phyloP scores from a whole-genome alignment of 177 flowering plant species.

The Telopea speciosissima region DNA sequence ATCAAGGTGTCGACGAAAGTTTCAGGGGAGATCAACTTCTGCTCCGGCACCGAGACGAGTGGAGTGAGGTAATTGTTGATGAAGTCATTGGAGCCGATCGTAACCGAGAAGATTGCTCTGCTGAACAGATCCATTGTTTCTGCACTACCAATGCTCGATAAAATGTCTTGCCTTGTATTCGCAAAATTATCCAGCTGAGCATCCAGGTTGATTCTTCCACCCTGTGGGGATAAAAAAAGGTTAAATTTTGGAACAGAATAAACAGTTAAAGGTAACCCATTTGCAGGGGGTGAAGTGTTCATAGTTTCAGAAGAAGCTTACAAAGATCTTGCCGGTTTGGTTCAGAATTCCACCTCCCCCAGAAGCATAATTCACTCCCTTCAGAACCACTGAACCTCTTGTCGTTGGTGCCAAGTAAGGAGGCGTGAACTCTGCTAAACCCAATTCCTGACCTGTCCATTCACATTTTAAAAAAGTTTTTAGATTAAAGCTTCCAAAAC shows the following conservation, averaged over 20 bases:
- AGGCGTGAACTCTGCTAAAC: constrained; percentile 36
- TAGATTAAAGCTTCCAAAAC: background rate
- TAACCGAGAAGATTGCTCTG: constrained; percentile 38
- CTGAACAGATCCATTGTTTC: constrained; percentile 36
- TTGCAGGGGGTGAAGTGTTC: too few species aligned
- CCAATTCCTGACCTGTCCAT: constrained; percentile 51
- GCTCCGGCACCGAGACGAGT: constrained; percentile 25
- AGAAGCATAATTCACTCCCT: constrained; percentile 79
- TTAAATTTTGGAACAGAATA: too few species aligned
- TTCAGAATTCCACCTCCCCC: constrained; percentile 70
- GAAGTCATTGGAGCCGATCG: constrained; percentile 70
- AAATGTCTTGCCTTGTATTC: constrained; percentile 63
- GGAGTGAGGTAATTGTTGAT: constrained; percentile 63
- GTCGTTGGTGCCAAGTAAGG: constrained; percentile 75
- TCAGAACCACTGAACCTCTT: constrained; percentile 34
- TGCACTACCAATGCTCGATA: constrained; percentile 33
- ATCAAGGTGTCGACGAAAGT: constrained; percentile 48
- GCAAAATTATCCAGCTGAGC: constrained; percentile 69
- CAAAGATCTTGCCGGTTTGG: constrained; percentile 47
- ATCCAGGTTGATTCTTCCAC: constrained; percentile 60
- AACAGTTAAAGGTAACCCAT: too few species aligned
- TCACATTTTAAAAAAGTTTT: background rate
- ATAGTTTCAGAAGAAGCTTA: constrained; percentile 22
- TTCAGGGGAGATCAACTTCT: constrained; percentile 34
- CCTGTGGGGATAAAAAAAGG: constrained; percentile 25